Evolutionary conservation across 345 rosid species (phyloP).

Genomic region (Hevea brasiliensis): DNA sequence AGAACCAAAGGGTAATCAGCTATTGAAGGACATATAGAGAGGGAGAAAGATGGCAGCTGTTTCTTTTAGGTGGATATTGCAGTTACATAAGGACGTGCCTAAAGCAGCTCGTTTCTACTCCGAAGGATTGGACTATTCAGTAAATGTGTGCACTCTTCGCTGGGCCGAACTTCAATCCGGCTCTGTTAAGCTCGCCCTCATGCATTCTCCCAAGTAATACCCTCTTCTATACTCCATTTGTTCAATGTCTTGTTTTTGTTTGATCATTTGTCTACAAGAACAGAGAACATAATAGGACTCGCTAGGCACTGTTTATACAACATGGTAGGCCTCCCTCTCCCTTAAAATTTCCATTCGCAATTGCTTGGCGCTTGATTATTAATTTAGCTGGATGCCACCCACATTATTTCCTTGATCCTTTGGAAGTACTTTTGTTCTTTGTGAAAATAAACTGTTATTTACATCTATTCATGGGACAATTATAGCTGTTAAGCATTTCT

Average conservation of each 20-base stretch:
- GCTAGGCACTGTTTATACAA: not conserved
- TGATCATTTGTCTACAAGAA: constrained; percentile 46
- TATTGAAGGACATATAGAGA: not conserved
- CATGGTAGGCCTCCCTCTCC: not conserved
- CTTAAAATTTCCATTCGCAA: not conserved
- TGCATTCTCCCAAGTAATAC: constrained; percentile 68
- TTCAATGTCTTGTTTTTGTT: constrained; percentile 35
- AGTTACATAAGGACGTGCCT: constrained; percentile 92
- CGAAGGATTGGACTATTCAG: constrained; percentile 75
- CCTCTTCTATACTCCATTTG: not conserved
- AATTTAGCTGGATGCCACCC: not conserved
- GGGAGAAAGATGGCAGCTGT: constrained; percentile 50
- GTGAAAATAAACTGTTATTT: not conserved
- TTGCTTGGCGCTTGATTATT: not conserved
- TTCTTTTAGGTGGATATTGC: constrained; percentile 84
- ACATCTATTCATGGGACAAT: not conserved
- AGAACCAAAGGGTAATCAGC: not conserved
- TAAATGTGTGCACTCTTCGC: constrained; percentile 75
- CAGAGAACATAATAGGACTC: too few species aligned
- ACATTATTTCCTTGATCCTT: not conserved
- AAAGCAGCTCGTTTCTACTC: constrained; percentile 84
- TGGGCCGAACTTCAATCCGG: constrained; percentile 96
- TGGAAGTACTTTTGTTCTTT: not conserved
- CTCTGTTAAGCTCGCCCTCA: constrained; percentile 73
- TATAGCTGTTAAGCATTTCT: not conserved